Base-by-base conservation (phyloP, 257 asterid species). In the Voacanga thouarsii region DNA sequence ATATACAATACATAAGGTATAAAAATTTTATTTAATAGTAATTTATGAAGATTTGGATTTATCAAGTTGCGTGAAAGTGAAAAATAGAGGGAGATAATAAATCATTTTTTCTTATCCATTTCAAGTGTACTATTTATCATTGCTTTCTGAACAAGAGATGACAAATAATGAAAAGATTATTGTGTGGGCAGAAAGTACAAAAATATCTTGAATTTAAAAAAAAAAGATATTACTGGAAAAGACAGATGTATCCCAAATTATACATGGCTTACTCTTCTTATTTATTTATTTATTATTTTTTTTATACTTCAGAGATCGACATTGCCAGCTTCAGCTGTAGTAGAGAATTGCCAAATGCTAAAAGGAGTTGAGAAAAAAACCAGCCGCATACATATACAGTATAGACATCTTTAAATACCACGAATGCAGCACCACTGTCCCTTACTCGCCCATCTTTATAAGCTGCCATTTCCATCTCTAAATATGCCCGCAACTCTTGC, bases 381-480 rank as follows among this genome's bases (percentile, higher is more conserved):
- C 19, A 55, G n/a, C 61, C 19, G 10, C 57, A 55, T 55, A n/a
- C n/a, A n/a, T n/a, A n/a, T n/a, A n/a, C 96, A 0, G 97, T 79
- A 86, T 90, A 92, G 67, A 92, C 97, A 82, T 96, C 98, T 91
- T 92, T 92, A 83, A 96, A 96, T 81, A 96, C 97, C 76, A 96
- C 97, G 82, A 96, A 96, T 5, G 97, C 97, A 76, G 90, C 98
- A 30, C 98, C 98, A 41, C 97, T 98, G 77, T 98, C 98, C 80
- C 86, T 89, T 14, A 98, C 99, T 45, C 92, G 88, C 50, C 98
- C 98, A n/a, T 95, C 98, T 85, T 93, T 95, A 79, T 95, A 95
- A 77, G 97, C 92, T 26, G 94, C 94, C 99, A 93, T 93, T 87
- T 96, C 97, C 99, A 96, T 96, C 86, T 96, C 99, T 80, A 92